Evolutionary conservation across 2,329 filamentous ascomycete species (phyloP), one percentile per base, ranked within the genome.

Genomic region (Drechslerella dactyloides): DNA sequence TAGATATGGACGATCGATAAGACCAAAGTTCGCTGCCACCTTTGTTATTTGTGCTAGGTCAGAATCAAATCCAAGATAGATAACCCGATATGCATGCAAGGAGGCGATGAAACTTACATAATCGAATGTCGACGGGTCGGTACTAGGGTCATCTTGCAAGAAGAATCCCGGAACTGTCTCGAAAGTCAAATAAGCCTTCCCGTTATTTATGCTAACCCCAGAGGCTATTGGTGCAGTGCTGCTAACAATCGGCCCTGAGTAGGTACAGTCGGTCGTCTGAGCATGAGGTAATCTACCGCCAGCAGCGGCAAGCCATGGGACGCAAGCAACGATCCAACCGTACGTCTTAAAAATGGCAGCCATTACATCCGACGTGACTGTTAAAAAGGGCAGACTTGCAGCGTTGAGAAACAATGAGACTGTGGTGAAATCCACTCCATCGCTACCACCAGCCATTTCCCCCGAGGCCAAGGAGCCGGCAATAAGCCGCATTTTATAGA

Each of bases 1-100:
- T 6, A 84, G 81, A 77, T 90, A 90, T 0, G 83, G 82, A 52
- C 84, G 83, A 76, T 88, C 83, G 73, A 90, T 83, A 23, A 90
- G 81, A 24, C 87, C 88, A 76, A 88, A 87, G 80, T 89, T 89
- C 60, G 80, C 80, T 19, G 82, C 79, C 15, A 83, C 85, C 85
- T 88, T 63, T 1, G 27, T 3, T 21, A 58, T 42, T 56, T 68
- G n/a, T 44, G 75, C 65, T 27, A 58, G 19, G 24, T 54, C 37
- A 35, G 21, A 8, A 19, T 13, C 15, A 35, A n/a, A n/a, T n/a
- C n/a, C n/a, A n/a, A n/a, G n/a, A n/a, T n/a, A n/a, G n/a, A n/a
- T n/a, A n/a, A n/a, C n/a, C n/a, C n/a, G n/a, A n/a, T n/a, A n/a
- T n/a, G n/a, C n/a, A n/a, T n/a, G n/a, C n/a, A n/a, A n/a, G n/a